A percentile compares a stretch with the other conserved stretches of the same genome.
Evolutionary conservation across 345 rosid genomes (phyloP).

Genomic region (Salix brachista): DNA sequence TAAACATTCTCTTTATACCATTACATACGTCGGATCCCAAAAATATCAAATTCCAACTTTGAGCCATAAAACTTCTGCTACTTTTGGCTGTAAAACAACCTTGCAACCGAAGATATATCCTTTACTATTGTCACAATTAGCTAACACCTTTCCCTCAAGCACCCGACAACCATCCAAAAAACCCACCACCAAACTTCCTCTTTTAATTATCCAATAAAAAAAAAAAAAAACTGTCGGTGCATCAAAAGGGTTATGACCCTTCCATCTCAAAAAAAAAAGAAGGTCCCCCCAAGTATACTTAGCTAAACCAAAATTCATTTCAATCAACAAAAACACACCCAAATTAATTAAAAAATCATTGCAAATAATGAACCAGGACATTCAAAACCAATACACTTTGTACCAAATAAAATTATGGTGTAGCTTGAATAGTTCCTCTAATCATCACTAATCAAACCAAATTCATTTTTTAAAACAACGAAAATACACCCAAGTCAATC

Average conservation of each 20-base stretch:
- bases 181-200: neutral
- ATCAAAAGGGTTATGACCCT: neutral
- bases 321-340: neutral
- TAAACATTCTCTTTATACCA: neutral
- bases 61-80: neutral
- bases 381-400: too few relatives aligned
- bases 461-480: neutral
- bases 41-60: neutral
- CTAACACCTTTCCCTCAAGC: neutral
- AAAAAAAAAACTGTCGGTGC: constrained; percentile 14
- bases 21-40: neutral
- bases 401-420: neutral
- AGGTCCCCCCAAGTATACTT: neutral
- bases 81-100: neutral
- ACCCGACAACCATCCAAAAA: neutral
- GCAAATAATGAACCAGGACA: too few relatives aligned
- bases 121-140: neutral
- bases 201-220: neutral
- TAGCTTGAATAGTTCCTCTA: neutral
- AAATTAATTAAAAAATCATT: too few relatives aligned
- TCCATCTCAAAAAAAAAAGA: neutral
- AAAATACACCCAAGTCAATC: neutral
- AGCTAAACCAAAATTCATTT: neutral
- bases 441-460: neutral
- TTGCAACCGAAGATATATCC: neutral